Percentiles rank a stretch among this genome's conserved stretches.
Conservation (phyloP, 225 moss, liverwort and hornwort genomes). For the Anthoceros angustus region DNA sequence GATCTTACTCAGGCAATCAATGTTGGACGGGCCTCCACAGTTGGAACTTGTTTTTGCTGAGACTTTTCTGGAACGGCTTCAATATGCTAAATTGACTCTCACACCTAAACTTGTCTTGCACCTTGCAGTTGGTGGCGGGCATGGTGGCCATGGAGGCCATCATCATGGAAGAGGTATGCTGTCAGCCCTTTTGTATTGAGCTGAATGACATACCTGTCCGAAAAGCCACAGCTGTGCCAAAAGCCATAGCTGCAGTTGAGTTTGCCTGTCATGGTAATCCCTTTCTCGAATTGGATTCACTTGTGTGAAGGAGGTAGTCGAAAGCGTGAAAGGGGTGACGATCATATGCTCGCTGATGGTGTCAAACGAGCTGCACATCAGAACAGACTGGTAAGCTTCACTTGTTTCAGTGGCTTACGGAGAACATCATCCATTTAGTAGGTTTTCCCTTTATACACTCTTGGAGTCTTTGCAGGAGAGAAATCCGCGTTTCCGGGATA, state of each 20-base stretch:
- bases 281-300: not conserved
- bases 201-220: too few species aligned
- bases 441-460: not conserved
- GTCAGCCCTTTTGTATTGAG: not conserved
- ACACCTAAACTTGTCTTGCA: not conserved
- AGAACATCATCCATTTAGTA: not conserved
- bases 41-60: not conserved
- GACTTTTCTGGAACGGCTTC: not conserved
- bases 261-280: not conserved
- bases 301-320: slow-evolving; percentile 30
- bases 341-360: slow-evolving; percentile 84
- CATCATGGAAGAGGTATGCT: slow-evolving; percentile 51
- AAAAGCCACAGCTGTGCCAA: too few species aligned
- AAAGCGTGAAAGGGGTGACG: slow-evolving; percentile 82
- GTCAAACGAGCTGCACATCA: slow-evolving; percentile 49
- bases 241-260: too few species aligned
- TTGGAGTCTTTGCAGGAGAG: slow-evolving; percentile 37
- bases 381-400: slow-evolving; percentile 14
- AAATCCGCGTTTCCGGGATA: slow-evolving; percentile 95
- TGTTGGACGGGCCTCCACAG: slow-evolving; percentile 21
- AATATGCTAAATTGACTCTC: not conserved
- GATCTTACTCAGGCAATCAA: slow-evolving; percentile 28
- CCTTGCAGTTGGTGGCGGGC: slow-evolving; percentile 41
- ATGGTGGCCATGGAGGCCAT: slow-evolving; percentile 33
- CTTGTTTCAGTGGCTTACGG: not conserved